phyloP scores from a whole-genome alignment of 2,329 filamentous ascomycete genomes.

The Coleophoma cylindrospora region DNA sequence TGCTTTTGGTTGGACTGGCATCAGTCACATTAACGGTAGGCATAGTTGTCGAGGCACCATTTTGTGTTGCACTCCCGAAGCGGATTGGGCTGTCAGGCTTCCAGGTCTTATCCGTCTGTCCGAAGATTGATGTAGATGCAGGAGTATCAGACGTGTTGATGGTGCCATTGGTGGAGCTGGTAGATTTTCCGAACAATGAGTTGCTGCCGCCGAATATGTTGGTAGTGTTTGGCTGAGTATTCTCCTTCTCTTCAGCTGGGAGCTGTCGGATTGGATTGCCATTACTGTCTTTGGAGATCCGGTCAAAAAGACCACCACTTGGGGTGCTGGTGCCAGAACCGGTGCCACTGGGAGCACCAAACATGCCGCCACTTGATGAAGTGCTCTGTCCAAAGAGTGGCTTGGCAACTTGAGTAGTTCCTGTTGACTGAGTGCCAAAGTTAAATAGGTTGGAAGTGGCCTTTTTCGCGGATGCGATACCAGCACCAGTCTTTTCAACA shows the following conservation, averaged over 20 bases:
- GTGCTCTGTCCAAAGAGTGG: slow-evolving; percentile 25
- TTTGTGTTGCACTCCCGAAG: slow-evolving; percentile 25
- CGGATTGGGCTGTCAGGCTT: slow-evolving; percentile 43
- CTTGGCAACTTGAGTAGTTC: neutral
- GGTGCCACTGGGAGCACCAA: slow-evolving; percentile 28
- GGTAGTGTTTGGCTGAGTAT: slow-evolving; percentile 21
- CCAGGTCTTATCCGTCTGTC: slow-evolving; percentile 39
- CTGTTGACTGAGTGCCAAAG: slow-evolving; percentile 3
- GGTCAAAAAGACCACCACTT: slow-evolving; percentile 49
- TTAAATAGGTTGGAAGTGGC: slow-evolving; percentile 3
- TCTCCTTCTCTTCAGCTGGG: slow-evolving; percentile 27
- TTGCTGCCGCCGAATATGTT: slow-evolving; percentile 11
- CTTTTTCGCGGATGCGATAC: slow-evolving; percentile 22
- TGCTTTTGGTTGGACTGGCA: slow-evolving; percentile 13
- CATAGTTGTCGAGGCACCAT: slow-evolving; percentile 8
- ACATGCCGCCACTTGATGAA: slow-evolving; percentile 29
- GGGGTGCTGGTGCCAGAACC: slow-evolving; percentile 29
- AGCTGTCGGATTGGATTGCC: slow-evolving; percentile 40
- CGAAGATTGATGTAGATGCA: slow-evolving; percentile 8
- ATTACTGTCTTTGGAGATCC: slow-evolving; percentile 44
- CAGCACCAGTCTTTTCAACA: slow-evolving; percentile 17
- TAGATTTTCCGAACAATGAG: slow-evolving; percentile 12
- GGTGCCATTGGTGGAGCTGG: slow-evolving; percentile 7
- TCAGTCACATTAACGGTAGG: slow-evolving; percentile 13
- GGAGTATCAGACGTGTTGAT: slow-evolving; percentile 16